Conservation (phyloP, 2,329 filamentous ascomycete genomes). For the Fusarium concolor region DNA sequence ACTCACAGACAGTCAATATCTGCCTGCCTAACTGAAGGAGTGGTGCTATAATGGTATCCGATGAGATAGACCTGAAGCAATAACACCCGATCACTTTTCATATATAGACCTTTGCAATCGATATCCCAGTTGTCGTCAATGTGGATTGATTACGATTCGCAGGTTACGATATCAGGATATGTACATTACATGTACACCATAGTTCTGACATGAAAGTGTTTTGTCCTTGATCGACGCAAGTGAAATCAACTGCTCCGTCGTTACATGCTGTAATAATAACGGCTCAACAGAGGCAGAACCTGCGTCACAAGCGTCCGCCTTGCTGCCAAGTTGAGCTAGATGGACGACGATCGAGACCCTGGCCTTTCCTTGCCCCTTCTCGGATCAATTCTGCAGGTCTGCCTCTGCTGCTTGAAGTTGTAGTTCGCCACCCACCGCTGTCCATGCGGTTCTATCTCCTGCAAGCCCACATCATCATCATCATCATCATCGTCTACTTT, state of each 20-base stretch:
- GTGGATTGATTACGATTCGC: too few relatives aligned
- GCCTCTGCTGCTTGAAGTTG: not conserved
- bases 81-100: too few relatives aligned
- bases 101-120: too few relatives aligned
- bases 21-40: not conserved
- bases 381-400: not conserved
- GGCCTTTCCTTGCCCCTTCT: not conserved
- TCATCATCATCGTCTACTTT: conserved; percentile 2
- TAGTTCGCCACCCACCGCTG: conserved; percentile 24
- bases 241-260: not conserved
- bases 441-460: not conserved
- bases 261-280: conserved; percentile 3
- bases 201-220: too few relatives aligned
- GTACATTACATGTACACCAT: too few relatives aligned
- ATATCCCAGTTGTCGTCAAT: too few relatives aligned
- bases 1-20: too few relatives aligned
- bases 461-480: conserved; percentile 6
- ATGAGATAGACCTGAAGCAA: too few relatives aligned
- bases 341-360: conserved; percentile 30
- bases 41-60: conserved; percentile 2
- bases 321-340: not conserved
- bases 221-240: too few relatives aligned
- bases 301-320: conserved; percentile 33
- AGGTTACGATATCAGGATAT: too few relatives aligned
- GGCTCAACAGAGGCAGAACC: conserved; percentile 17